Conservation (phyloP, 345 rosid species). For the Rhizophora mangle region DNA sequence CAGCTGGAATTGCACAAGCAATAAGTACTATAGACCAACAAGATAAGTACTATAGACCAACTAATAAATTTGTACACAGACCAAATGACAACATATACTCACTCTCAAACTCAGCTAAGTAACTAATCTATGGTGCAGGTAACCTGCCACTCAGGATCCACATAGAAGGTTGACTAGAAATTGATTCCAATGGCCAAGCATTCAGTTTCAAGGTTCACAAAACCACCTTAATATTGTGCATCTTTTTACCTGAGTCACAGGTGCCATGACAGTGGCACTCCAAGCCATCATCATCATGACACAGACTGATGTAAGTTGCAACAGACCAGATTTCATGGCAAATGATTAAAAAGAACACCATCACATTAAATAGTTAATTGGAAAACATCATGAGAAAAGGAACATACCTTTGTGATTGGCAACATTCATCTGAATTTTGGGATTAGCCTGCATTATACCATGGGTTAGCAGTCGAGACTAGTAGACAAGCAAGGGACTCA, state of each 20-base stretch:
- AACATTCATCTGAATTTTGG: constrained; percentile 58
- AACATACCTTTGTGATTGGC: constrained; percentile 56
- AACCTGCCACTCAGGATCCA: not conserved
- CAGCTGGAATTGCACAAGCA: constrained; percentile 47
- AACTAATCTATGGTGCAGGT: not conserved
- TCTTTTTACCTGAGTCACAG: no score
- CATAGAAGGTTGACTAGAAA: not conserved
- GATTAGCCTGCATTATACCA: constrained; percentile 65
- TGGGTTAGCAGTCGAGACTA: not conserved
- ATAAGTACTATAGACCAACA: not conserved
- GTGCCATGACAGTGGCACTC: no score
- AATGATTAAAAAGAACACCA: no score
- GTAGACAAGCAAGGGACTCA: not conserved
- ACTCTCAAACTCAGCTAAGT: not conserved
- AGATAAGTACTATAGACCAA: not conserved
- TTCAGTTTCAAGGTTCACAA: no score
- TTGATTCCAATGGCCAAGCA: no score
- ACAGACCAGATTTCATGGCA: no score
- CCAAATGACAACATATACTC: not conserved
- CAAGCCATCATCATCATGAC: no score
- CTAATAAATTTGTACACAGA: not conserved
- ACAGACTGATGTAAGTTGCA: no score
- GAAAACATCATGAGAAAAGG: not conserved
- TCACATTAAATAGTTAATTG: no score
- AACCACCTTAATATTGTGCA: no score